These are phyloP conservation scores for Bruguiera gymnorhiza DNA, from an alignment of 345 rosid genomes.

Conservation along the genomic window DNA sequence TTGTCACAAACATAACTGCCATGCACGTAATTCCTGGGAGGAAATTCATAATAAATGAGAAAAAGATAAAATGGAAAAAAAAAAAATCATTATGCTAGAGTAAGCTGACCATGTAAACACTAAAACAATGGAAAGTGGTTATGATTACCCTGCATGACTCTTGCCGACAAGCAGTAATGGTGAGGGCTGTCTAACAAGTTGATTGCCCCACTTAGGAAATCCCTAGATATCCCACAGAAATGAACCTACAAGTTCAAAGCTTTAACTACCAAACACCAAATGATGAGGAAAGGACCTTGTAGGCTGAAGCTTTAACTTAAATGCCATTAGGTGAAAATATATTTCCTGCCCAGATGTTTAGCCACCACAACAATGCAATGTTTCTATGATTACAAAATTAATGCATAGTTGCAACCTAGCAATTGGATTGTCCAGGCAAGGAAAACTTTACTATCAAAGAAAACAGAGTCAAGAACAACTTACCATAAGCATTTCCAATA, in stretches of 20 bases:
- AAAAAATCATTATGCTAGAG: neutral
- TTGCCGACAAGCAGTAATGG: neutral
- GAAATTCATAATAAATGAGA: neutral
- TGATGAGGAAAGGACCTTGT: neutral
- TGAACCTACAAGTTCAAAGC: neutral
- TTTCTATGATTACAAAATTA: neutral
- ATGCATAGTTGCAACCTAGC: neutral
- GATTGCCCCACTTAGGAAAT: neutral
- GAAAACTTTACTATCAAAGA: neutral
- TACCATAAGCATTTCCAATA: conserved; percentile 95
- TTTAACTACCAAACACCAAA: neutral
- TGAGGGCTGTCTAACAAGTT: neutral
- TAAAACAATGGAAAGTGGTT: neutral
- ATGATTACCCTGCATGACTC: neutral
- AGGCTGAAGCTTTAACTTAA: neutral
- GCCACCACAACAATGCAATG: too few species aligned
- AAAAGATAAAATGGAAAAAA: too few species aligned
- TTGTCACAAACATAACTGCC: conserved; percentile 79
- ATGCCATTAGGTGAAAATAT: neutral
- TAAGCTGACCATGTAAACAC: neutral
- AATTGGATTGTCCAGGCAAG: neutral
- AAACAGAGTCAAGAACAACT: conserved; percentile 8
- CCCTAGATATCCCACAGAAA: neutral
- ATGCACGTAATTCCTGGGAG: conserved; percentile 84
- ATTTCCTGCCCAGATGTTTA: neutral